Base-by-base conservation (phyloP, 140 eudicot genomes). In the Stevia rebaudiana region DNA sequence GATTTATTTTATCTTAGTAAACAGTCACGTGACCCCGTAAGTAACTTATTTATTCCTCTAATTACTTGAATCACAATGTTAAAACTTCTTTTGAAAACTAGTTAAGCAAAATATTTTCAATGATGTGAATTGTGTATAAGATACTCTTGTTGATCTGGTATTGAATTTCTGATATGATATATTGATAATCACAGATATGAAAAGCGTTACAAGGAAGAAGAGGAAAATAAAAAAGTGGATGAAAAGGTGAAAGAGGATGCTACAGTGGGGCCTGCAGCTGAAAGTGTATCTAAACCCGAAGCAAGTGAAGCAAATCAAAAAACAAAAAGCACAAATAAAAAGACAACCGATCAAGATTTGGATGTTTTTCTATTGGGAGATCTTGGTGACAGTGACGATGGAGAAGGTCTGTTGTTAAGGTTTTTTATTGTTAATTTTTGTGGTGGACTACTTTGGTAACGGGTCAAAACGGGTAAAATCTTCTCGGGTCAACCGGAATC, bases 341-440 rank as follows among this genome's bases (percentile, higher is more conserved):
- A 94, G 69, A 70, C 86, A 41, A 17, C 80, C 68, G 96, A 88
- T 55, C 95, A 88, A 80, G 96, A 92, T 66, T 81, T 88, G 77
- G 98, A 92, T 81, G 96, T 81, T 23, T 92, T 88, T 85, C 96
- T 92, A 9, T 78, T 92, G 43, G 99, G 96, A 46, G 96, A 88
- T 70, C 86, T 76, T 23, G 98, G 86, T 25, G 99, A 92, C 74
- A 79, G 90, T 67, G 98, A 92, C 65, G 98, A 88, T 9, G 98
- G 90, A 15, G 88, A 86, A 78, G 98, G 98, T 92, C 67, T 73
- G 46, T 51, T 63, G 66, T 58, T 16, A 24, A 11, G 36, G 22
- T 40, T 11, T 60, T 6, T 21, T 17, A 18, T 60, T 60, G 11
- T 60, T 60, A 9, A 21, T 23, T 61, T 40, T 40, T 40, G 43